Conservation (phyloP, 2,329 filamentous ascomycete species). For the Aspergillus transmontanensis region DNA sequence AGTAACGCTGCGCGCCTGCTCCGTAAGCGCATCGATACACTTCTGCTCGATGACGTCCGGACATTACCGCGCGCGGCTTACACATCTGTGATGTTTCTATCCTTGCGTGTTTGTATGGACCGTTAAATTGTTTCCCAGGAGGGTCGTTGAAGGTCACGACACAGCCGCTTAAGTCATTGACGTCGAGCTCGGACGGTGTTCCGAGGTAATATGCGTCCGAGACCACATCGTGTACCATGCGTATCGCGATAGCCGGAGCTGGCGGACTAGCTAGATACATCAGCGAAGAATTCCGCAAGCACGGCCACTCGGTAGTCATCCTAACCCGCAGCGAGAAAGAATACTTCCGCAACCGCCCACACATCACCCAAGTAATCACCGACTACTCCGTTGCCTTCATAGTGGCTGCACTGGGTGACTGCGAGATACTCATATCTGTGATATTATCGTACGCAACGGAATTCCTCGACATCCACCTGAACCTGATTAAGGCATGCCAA, state of each 20-base stretch:
- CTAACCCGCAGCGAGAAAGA: constrained; percentile 5
- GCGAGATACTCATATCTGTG: constrained; percentile 9
- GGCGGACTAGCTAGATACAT: constrained; percentile 14
- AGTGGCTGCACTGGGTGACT: not conserved
- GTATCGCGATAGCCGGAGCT: constrained; percentile 7
- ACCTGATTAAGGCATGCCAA: constrained; percentile 9
- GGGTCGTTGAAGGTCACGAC: constrained; percentile 21
- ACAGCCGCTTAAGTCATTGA: constrained; percentile 14
- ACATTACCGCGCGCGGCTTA: constrained; percentile 14
- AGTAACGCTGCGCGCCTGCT: constrained; percentile 4
- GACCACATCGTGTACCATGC: not conserved
- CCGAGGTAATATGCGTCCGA: constrained; percentile 19
- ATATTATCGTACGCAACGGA: constrained; percentile 1
- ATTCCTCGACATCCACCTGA: constrained; percentile 3
- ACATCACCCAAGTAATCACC: not conserved
- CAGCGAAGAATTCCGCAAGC: constrained; percentile 9
- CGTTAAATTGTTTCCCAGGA: constrained; percentile 10
- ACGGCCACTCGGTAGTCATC: constrained; percentile 3
- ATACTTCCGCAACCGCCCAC: not conserved
- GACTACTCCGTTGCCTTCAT: constrained; percentile 11
- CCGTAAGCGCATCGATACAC: constrained; percentile 18
- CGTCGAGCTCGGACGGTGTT: constrained; percentile 7
- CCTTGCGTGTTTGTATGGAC: not conserved
- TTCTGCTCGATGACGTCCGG: constrained; percentile 16
- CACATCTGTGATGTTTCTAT: not conserved